phyloP scores from a whole-genome alignment of 192 early-diverging fungal species.

The Polychytrium aggregatum region DNA sequence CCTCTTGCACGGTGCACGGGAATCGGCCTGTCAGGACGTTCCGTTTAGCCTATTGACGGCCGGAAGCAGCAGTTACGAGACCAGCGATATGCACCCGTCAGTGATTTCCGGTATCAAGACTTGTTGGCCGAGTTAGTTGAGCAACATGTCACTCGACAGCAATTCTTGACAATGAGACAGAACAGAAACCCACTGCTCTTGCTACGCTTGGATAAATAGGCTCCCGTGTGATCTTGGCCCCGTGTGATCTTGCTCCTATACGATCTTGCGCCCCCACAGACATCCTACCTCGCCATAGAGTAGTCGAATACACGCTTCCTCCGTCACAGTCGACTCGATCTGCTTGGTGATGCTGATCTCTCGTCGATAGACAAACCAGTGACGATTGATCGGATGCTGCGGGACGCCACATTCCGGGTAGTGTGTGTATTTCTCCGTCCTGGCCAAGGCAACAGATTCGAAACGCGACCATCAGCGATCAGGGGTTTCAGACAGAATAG shows the following conservation, averaged over 20 bases:
- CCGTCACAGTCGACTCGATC: constrained; percentile 14
- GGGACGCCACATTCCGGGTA: constrained; percentile 38
- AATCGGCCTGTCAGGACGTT: constrained; percentile 40
- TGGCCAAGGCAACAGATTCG: constrained; percentile 3
- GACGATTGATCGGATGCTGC: constrained; percentile 34
- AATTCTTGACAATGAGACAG: no score
- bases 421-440: constrained; percentile 47
- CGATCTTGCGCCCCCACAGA: neutral
- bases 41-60: constrained; percentile 37
- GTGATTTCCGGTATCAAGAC: no score
- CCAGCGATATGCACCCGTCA: no score
- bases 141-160: no score
- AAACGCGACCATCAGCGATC: no score
- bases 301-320: constrained; percentile 25
- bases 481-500: no score
- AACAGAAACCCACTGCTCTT: no score
- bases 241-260: no score
- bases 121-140: no score
- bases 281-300: constrained; percentile 40
- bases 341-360: constrained; percentile 30
- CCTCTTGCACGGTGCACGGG: constrained; percentile 34
- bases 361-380: constrained; percentile 44
- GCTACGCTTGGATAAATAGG: no score
- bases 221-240: no score
- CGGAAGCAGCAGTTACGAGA: no score